phyloP scores from a whole-genome alignment of 164 flowering plant genomes.

The Piper betle region DNA sequence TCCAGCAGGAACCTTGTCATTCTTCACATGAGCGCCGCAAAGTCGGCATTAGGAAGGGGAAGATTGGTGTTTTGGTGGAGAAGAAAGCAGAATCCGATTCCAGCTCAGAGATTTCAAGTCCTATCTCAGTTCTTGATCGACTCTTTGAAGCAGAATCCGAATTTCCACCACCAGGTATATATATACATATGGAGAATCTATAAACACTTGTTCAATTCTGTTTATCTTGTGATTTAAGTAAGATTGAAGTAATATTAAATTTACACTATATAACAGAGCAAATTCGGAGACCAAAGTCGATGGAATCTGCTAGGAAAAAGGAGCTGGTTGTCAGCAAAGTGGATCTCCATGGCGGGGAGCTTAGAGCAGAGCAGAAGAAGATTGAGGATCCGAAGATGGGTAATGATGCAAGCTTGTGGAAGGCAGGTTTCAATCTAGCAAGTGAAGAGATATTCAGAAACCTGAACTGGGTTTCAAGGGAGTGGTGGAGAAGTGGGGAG shows the following conservation, averaged over 20 bases:
- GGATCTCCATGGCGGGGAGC: slow-evolving; percentile 4
- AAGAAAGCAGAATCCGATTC: slow-evolving; percentile 19
- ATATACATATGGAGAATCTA: too few species aligned
- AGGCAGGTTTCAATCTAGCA: slow-evolving; percentile 22
- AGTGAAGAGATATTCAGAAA: slow-evolving; percentile 23
- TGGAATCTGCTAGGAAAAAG: slow-evolving; percentile 16
- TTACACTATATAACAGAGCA: background rate
- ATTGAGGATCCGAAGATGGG: background rate
- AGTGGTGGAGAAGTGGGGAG: slow-evolving; percentile 19
- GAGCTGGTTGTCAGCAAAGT: slow-evolving; percentile 22
- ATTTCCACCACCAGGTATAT: slow-evolving; percentile 29
- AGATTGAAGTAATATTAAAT: too few species aligned
- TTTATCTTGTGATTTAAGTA: too few species aligned
- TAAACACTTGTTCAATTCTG: too few species aligned
- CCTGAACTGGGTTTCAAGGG: slow-evolving; percentile 25
- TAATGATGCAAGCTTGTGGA: slow-evolving; percentile 15
- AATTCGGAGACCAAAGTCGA: background rate
- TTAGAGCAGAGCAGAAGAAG: background rate
- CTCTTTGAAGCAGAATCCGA: slow-evolving; percentile 10
- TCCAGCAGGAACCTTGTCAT: background rate
- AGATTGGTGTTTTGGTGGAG: background rate
- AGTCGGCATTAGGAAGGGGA: background rate
- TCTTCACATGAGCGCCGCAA: background rate
- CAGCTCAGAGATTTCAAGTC: slow-evolving; percentile 59
- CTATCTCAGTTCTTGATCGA: slow-evolving; percentile 66